phyloP scores from a whole-genome alignment of 495 filamentous ascomycete genomes.

The Penicillium paradoxum region DNA sequence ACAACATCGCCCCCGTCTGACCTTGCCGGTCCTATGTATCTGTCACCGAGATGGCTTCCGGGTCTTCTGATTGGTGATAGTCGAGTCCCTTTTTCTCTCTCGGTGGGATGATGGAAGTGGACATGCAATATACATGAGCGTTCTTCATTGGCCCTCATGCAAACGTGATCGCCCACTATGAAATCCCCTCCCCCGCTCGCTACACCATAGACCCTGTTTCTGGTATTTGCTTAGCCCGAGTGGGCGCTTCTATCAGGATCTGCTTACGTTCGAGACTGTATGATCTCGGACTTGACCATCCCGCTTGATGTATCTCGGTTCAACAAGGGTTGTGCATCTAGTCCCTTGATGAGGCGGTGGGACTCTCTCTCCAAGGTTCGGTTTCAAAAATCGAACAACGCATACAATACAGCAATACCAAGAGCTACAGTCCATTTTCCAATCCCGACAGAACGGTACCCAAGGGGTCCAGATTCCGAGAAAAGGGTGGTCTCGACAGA shows the following conservation, averaged over 20 bases:
- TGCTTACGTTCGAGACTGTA: not conserved
- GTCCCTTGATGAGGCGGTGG: no score
- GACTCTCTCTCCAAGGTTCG: no score
- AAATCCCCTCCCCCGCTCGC: not conserved
- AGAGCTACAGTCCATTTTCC: not conserved
- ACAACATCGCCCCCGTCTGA: not conserved
- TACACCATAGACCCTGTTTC: no score
- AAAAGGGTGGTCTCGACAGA: not conserved
- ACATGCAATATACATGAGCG: not conserved
- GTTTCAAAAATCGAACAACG: no score
- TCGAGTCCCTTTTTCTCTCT: not conserved
- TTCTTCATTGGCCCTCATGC: not conserved
- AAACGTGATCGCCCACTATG: not conserved
- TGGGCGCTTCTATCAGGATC: no score
- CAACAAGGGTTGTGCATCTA: no score
- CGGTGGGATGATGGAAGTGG: not conserved
- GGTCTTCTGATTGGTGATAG: not conserved
- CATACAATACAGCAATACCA: not conserved
- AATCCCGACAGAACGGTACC: not conserved
- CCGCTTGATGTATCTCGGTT: no score
- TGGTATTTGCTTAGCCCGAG: no score
- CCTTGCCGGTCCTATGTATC: not conserved
- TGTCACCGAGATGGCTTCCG: not conserved
- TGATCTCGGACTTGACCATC: no score
- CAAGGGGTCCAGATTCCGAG: not conserved